Evolutionary conservation across 2,329 filamentous ascomycete genomes (phyloP), one percentile per base, ranked within the genome.

Genomic region (Alternaria sp.): DNA sequence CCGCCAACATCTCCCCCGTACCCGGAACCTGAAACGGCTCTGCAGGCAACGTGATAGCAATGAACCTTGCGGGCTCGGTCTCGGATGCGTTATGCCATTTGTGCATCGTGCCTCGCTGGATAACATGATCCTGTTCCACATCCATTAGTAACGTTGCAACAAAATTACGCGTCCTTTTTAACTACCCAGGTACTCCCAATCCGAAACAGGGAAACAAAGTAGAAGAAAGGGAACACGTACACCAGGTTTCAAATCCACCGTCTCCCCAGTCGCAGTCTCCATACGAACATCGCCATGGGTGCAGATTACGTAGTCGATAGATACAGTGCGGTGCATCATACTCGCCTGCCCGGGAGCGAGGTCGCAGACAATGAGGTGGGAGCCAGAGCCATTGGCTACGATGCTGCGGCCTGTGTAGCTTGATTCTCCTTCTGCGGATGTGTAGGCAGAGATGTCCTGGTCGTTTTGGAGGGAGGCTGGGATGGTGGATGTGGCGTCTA

Each of bases 401-500:
- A 72, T 72, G 50, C 57, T 47, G 9, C 50, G 59, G n/a, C 32
- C 50, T 13, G 57, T 63, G 61, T 67, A 56, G 15, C 60, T 62
- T 3, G 60, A 50, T 8, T 63, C 50, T 23, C 49, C 49, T n/a
- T 51, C 49, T 36, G 4, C 2, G 3, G 49, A 23, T 2, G 66
- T 62, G 71, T 85, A 83, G 25, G 66, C 72, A 2, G 62, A 59
- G 32, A 85, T 65, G 73, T 85, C 83, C n/a, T 65, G 71, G 64
- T 83, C 80, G 51, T 65, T 54, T 70, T 80, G 81, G 19, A 85
- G 75, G 58, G 80, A 72, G 0, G 80, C 69, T 4, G 81, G 82
- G 63, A 81, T 79, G 50, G 67, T 46, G 26, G 77, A 75, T 5
- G 83, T 84, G 12, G 82, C 82, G 73, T 81, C 84, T 61, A 11